These are phyloP conservation scores for Cyanidioschyzon merolae DNA, from an alignment of 23 red algal genomes.

Conservation along the genomic window DNA sequence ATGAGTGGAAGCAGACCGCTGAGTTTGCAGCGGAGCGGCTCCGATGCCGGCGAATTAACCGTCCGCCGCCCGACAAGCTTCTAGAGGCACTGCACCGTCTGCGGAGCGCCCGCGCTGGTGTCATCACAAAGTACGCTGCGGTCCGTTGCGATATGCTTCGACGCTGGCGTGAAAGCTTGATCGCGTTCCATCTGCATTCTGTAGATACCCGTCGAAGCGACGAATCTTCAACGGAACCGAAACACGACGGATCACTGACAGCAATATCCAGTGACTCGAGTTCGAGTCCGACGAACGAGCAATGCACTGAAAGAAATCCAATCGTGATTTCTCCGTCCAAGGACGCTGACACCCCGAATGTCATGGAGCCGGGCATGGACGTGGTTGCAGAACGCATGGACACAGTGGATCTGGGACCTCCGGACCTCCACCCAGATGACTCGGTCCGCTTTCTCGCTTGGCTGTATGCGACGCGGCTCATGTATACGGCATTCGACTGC, in stretches of 20 bases:
- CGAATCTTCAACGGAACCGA: background rate
- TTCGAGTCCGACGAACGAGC: background rate
- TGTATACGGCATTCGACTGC: background rate
- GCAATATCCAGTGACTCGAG: background rate
- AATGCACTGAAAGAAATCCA: background rate
- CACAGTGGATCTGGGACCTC: background rate
- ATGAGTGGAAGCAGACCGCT: background rate
- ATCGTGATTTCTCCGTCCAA: background rate
- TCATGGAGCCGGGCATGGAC: background rate
- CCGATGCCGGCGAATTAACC: background rate
- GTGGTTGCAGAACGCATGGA: background rate
- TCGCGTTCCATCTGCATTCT: background rate
- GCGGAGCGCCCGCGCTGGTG: background rate
- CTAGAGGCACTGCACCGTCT: background rate
- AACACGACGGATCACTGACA: background rate
- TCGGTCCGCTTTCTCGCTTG: conserved; percentile 32
- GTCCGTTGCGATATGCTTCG: background rate
- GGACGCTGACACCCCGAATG: background rate
- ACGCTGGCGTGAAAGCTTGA: conserved; percentile 11
- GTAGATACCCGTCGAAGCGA: background rate
- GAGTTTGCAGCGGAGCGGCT: conserved; percentile 5
- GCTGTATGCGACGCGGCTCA: conserved; percentile 16
- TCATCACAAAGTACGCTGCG: conserved; percentile 1
- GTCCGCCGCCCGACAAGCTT: conserved; percentile 13
- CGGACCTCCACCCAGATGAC: conserved; percentile 19